phyloP scores from a whole-genome alignment of 495 filamentous ascomycete species.

The Neurospora sp. region DNA sequence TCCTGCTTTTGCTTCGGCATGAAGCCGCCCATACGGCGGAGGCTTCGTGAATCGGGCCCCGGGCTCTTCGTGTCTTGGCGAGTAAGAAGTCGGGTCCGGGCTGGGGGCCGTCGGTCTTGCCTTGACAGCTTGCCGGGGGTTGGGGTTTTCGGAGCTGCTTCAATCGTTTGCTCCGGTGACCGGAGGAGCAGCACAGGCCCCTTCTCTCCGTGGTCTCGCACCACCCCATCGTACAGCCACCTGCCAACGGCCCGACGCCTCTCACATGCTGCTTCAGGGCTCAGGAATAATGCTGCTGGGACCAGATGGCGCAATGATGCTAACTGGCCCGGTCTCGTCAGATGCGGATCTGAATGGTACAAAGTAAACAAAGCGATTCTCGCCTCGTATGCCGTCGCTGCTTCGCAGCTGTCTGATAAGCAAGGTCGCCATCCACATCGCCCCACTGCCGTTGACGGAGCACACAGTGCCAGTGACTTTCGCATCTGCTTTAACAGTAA shows the following conservation, averaged over 20 bases:
- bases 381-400: not conserved
- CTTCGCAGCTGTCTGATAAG: not conserved
- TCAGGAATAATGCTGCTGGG: not conserved
- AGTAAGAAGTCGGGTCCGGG: not conserved
- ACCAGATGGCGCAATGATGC: not conserved
- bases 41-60: not conserved
- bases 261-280: not conserved
- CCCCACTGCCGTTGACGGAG: not conserved
- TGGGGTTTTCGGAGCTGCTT: not conserved
- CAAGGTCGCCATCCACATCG: not conserved
- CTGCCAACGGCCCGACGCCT: not conserved
- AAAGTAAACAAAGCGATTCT: not conserved
- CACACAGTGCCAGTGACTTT: not conserved
- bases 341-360: not conserved
- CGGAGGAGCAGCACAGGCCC: not conserved
- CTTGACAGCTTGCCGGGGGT: not conserved
- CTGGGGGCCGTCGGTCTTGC: not conserved
- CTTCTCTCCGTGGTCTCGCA: not conserved
- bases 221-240: not conserved
- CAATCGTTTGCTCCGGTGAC: not conserved
- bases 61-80: not conserved
- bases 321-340: not conserved
- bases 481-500: not conserved
- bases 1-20: not conserved
- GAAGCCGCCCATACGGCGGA: not conserved